Evolutionary conservation across 805 yeast genomes (phyloP), one percentile per base, ranked within the genome.

Genomic region (Sungouiozyma intestinalis): DNA sequence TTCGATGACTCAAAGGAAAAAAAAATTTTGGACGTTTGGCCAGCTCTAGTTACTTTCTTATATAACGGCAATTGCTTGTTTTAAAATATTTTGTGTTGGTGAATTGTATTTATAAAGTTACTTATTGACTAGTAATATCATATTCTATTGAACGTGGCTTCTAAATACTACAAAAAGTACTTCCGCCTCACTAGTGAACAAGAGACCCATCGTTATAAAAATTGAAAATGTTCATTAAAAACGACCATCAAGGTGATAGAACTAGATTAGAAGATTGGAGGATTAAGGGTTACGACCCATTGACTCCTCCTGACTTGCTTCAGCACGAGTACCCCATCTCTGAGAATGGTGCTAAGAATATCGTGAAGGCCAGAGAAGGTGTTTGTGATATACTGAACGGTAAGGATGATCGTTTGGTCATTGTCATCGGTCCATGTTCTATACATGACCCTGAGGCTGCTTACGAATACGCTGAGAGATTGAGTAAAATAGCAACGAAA

Each of bases 371-470:
- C 38, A 77, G 97, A 67, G 74, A 81, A 48, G 80, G 74, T 18
- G 79, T 94, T 3, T 73, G 78, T 41, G 74, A 78, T 38, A 78
- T 90, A 49, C 65, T 90, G 40, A 71, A 79, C 45, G 95, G 95
- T 42, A 70, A 73, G 46, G 95, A 86, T 57, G 98, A 90, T 66
- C 73, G 97, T 50, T 65, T 90, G 50, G 72, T 92, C 36, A 80
- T 92, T 24, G 86, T 92, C 29, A 85, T 92, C 48, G 98, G 98
- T 1, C 98, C 98, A 41, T 92, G 98, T 65, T 90, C 97, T 6
- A 79, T 92, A 49, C 97, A 92, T 62, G 98, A 92, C 62, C 86
- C 96, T 29, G 73, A 66, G 37, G 94, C 96, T 29, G 98, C 97
- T 5, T 61, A 84, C 48, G 97, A 88, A 50, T 92, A 90, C 69